Evolutionary conservation across 306 rosid species (phyloP).

Genomic region (Glycine latifolia): DNA sequence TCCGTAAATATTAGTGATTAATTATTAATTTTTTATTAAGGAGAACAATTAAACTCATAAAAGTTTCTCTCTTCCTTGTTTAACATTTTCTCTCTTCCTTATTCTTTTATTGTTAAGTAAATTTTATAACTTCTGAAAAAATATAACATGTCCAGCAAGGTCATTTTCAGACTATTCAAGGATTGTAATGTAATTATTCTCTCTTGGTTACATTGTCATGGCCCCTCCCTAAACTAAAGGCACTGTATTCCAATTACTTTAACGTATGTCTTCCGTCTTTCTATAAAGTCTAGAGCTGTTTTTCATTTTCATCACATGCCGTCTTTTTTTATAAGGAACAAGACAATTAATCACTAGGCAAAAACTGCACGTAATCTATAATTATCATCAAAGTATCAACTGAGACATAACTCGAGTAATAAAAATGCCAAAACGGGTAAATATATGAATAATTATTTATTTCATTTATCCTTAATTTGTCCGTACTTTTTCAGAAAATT

Average conservation of each 20-base stretch:
- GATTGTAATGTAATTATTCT: background rate
- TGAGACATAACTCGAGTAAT: background rate
- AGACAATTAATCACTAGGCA: background rate
- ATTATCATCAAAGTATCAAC: background rate
- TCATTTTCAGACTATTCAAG: background rate
- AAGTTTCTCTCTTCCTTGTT: too few species aligned
- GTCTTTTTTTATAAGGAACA: background rate
- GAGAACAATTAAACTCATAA: too few species aligned
- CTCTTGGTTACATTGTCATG: background rate
- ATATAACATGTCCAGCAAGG: too few species aligned
- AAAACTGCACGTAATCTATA: too few species aligned
- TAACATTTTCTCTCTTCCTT: too few species aligned
- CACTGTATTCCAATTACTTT: background rate
- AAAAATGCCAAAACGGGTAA: background rate
- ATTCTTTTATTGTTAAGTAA: too few species aligned
- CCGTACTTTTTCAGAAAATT: background rate
- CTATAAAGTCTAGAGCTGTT: background rate
- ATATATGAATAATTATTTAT: background rate
- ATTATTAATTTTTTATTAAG: too few species aligned
- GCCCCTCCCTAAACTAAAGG: background rate
- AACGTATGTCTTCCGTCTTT: background rate
- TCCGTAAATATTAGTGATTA: too few species aligned
- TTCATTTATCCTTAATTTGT: background rate
- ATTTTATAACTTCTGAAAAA: too few species aligned
- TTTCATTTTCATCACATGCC: background rate